Conservation (phyloP, 305 asterid species). For the Rubia peregrina region DNA sequence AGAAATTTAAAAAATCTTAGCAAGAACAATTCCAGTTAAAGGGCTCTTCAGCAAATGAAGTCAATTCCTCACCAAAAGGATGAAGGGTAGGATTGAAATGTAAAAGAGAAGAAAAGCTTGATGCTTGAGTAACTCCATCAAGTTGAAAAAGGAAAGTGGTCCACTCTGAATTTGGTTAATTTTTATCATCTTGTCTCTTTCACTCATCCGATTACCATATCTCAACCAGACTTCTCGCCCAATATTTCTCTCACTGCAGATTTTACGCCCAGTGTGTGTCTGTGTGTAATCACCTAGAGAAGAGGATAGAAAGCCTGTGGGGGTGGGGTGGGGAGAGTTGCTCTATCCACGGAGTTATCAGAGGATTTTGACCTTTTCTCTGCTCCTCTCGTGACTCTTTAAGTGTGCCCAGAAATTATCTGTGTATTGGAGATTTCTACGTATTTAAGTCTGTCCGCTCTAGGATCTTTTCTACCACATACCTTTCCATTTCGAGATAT, state of each 20-base stretch:
- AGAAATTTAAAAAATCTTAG: not conserved
- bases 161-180: constrained; percentile 32
- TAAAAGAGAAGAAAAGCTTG: not conserved
- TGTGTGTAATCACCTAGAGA: constrained; percentile 10
- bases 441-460: not conserved
- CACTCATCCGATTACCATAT: constrained; percentile 30
- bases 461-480: constrained; percentile 8
- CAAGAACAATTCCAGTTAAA: not conserved
- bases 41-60: not conserved
- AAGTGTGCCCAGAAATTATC: constrained; percentile 14
- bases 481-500: constrained; percentile 28
- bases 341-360: constrained; percentile 22
- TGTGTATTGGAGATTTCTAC: constrained; percentile 9
- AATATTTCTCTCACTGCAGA: constrained; percentile 5
- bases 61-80: not conserved
- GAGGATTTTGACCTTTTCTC: constrained; percentile 36
- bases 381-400: constrained; percentile 55
- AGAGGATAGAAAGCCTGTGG: constrained; percentile 6
- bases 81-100: not conserved
- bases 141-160: constrained; percentile 29
- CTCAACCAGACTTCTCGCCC: constrained; percentile 26
- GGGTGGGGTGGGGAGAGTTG: not conserved
- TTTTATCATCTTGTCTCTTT: constrained; percentile 30
- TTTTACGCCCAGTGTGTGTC: not conserved
- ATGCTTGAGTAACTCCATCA: not conserved